Evolutionary conservation across 257 asterid species (phyloP).

Genomic region (Primulina huaijiensis): DNA sequence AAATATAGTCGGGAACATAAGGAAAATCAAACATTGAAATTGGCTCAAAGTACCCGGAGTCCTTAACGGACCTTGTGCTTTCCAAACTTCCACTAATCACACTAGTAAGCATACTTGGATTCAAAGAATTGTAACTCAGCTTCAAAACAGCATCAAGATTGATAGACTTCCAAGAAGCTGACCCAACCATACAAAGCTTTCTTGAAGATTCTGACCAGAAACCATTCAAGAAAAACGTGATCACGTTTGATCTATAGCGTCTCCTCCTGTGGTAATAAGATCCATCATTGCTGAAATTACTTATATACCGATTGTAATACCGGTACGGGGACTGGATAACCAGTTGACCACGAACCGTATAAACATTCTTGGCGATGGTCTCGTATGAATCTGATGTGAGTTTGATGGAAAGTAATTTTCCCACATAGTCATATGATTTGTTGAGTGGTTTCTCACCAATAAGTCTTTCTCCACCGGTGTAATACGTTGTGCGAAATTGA

Average conservation of each 20-base stretch:
- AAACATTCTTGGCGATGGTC: conserved; percentile 36
- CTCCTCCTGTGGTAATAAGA: conserved; percentile 15
- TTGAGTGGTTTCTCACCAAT: conserved; percentile 12
- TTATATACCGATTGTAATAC: not conserved
- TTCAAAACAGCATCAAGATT: conserved; percentile 46
- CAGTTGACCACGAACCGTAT: conserved; percentile 39
- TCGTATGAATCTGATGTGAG: conserved; percentile 17
- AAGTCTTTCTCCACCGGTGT: conserved; percentile 31
- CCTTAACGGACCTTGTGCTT: conserved; percentile 29
- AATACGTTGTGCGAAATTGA: conserved; percentile 4
- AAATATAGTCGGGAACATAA: conserved; percentile 27
- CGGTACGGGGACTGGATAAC: conserved; percentile 20
- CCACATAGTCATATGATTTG: not conserved
- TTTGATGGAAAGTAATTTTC: conserved; percentile 25
- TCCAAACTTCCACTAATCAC: conserved; percentile 43
- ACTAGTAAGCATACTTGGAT: conserved; percentile 34
- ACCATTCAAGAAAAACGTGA: conserved; percentile 42
- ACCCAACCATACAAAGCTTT: conserved; percentile 64
- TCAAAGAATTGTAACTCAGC: conserved; percentile 30
- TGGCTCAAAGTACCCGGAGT: conserved; percentile 42
- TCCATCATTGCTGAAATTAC: conserved; percentile 24
- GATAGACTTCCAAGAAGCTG: conserved; percentile 29
- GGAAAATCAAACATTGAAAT: conserved; percentile 43
- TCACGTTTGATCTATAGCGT: not conserved
- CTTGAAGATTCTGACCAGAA: conserved; percentile 50